Conservation (phyloP, 306 rosid species). For the Corylus heterophylla region DNA sequence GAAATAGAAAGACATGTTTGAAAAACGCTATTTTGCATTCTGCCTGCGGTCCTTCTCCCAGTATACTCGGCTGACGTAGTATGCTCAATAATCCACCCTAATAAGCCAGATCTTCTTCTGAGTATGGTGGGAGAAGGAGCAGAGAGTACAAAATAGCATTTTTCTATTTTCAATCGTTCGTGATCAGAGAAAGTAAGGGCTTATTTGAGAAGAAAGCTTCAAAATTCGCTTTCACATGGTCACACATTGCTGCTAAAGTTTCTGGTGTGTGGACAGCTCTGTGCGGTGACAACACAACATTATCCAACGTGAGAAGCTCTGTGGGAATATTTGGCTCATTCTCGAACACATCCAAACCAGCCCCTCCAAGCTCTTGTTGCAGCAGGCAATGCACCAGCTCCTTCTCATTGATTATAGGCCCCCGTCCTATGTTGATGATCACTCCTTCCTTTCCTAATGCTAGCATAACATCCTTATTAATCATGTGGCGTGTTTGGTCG, state of each 20-base stretch:
- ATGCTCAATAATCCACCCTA: too few relatives aligned
- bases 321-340: constrained; percentile 48
- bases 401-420: constrained; percentile 46
- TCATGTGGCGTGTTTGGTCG: constrained; percentile 40
- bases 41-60: too few relatives aligned
- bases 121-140: too few relatives aligned
- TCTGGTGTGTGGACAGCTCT: background rate
- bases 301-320: constrained; percentile 41
- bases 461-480: constrained; percentile 44
- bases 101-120: too few relatives aligned
- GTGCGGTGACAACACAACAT: constrained; percentile 31
- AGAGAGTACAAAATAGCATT: too few relatives aligned
- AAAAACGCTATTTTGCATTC: too few relatives aligned
- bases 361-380: constrained; percentile 29
- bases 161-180: too few relatives aligned
- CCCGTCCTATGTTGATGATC: constrained; percentile 49
- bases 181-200: constrained; percentile 13
- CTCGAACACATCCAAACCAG: constrained; percentile 67
- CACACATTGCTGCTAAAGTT: background rate
- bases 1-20: too few relatives aligned
- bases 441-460: constrained; percentile 48
- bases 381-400: constrained; percentile 33
- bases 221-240: constrained; percentile 12
- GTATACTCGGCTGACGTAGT: too few relatives aligned
- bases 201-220: constrained; percentile 30